phyloP scores from a whole-genome alignment of 352 stramenopile genomes.

The Phytophthora podocarpi region DNA sequence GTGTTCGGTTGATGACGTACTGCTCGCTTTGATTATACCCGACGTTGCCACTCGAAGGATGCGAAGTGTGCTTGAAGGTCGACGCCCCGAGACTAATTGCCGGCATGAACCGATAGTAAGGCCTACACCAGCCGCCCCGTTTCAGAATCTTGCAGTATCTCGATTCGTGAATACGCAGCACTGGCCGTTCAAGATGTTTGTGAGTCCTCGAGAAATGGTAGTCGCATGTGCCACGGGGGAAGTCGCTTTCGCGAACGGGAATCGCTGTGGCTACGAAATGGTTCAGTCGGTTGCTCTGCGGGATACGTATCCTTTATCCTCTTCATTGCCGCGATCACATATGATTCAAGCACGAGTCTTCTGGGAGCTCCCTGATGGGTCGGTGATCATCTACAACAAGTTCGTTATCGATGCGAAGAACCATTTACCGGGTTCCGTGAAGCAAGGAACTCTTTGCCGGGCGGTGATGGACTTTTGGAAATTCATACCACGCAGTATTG shows the following conservation, averaged over 20 bases:
- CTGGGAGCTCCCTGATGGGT: conserved; percentile 19
- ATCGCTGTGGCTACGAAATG: conserved; percentile 25
- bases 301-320: conserved; percentile 1
- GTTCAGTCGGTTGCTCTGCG: conserved; percentile 21
- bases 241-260: conserved; percentile 7
- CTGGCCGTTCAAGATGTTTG: conserved; percentile 26
- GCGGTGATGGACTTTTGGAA: conserved; percentile 25
- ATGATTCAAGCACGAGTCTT: conserved; percentile 24
- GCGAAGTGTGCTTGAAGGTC: conserved; percentile 13
- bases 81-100: conserved; percentile 14
- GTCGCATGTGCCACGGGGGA: conserved; percentile 15
- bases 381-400: conserved; percentile 23
- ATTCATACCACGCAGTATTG: conserved; percentile 21
- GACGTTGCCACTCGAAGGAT: conserved; percentile 22
- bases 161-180: conserved; percentile 18
- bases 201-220: conserved; percentile 22
- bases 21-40: conserved; percentile 13
- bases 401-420: conserved; percentile 22
- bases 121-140: conserved; percentile 2
- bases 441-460: conserved; percentile 19
- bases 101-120: conserved; percentile 8
- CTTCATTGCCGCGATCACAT: conserved; percentile 11
- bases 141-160: conserved; percentile 18
- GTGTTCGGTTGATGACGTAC: conserved; percentile 23
- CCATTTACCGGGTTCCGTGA: conserved; percentile 19